Evolutionary conservation across 352 stramenopile genomes (phyloP).

Genomic region (Phytopythium montanum): DNA sequence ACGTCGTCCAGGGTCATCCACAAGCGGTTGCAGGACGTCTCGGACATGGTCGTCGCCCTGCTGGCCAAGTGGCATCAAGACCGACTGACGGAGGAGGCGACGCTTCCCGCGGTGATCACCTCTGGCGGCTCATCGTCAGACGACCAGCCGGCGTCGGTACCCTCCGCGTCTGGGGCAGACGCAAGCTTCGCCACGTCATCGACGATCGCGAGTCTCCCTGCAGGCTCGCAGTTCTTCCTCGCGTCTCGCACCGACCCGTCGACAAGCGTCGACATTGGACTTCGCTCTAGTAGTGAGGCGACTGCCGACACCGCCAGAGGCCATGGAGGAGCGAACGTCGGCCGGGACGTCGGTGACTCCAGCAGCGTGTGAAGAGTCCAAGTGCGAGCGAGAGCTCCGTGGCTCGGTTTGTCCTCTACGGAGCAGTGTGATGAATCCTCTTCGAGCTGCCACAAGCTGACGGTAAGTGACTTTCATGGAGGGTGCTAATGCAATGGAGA

Average conservation of each 20-base stretch:
- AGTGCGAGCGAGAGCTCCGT: neutral
- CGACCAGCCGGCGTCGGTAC: conserved; percentile 14
- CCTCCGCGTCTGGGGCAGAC: conserved; percentile 9
- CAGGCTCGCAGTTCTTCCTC: conserved; percentile 26
- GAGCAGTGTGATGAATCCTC: neutral
- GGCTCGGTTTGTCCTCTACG: neutral
- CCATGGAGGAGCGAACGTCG: neutral
- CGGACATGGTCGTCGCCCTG: conserved; percentile 66
- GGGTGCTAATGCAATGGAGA: neutral
- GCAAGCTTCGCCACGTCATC: conserved; percentile 10
- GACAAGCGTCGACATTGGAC: neutral
- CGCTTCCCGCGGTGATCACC: conserved; percentile 14
- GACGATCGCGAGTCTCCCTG: conserved; percentile 20
- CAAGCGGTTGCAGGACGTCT: conserved; percentile 74
- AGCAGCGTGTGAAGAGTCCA: neutral
- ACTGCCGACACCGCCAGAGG: neutral
- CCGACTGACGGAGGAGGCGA: conserved; percentile 28
- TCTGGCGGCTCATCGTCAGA: conserved; percentile 15
- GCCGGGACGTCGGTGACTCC: neutral
- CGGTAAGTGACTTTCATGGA: neutral
- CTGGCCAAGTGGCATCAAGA: conserved; percentile 68
- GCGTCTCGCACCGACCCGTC: conserved; percentile 21
- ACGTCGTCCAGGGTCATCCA: conserved; percentile 64
- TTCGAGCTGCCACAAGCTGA: neutral
- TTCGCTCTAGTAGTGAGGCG: neutral